phyloP scores from a whole-genome alignment of 2,329 filamentous ascomycete species.

The Curvularia sp. region DNA sequence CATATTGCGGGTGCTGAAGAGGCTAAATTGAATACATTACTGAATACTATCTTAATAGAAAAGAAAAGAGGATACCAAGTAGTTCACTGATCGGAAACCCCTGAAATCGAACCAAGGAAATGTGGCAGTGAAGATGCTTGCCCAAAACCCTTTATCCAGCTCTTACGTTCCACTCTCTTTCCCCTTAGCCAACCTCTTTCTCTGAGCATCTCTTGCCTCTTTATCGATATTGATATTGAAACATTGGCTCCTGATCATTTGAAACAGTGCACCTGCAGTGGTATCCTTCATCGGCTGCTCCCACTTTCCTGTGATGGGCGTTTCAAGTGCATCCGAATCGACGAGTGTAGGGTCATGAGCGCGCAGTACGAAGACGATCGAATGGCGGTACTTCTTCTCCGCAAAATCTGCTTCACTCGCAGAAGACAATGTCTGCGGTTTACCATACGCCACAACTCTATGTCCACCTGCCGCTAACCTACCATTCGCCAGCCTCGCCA shows the following conservation, averaged over 20 bases:
- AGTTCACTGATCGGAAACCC: background rate
- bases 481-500: slow-evolving; percentile 39
- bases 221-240: slow-evolving; percentile 49
- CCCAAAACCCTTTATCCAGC: background rate
- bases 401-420: background rate
- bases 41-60: background rate
- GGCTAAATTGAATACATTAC: background rate
- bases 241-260: slow-evolving; percentile 39
- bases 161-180: background rate
- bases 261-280: slow-evolving; percentile 44
- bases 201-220: slow-evolving; percentile 44
- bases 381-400: slow-evolving; percentile 38
- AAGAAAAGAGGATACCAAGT: background rate
- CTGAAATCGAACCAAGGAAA: background rate
- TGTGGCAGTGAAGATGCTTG: background rate
- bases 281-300: slow-evolving; percentile 29
- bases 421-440: background rate
- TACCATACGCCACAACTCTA: slow-evolving; percentile 45
- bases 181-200: slow-evolving; percentile 8
- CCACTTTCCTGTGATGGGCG: slow-evolving; percentile 42
- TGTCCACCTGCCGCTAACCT: slow-evolving; percentile 45
- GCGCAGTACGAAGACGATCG: slow-evolving; percentile 48
- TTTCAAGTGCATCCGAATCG: slow-evolving; percentile 37
- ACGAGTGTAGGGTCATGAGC: slow-evolving; percentile 41
- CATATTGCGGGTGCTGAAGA: background rate